Percentiles rank a stretch among this genome's conserved stretches.
Conservation (phyloP, 768 basidiomycete genomes). For the Suillus variegatus region DNA sequence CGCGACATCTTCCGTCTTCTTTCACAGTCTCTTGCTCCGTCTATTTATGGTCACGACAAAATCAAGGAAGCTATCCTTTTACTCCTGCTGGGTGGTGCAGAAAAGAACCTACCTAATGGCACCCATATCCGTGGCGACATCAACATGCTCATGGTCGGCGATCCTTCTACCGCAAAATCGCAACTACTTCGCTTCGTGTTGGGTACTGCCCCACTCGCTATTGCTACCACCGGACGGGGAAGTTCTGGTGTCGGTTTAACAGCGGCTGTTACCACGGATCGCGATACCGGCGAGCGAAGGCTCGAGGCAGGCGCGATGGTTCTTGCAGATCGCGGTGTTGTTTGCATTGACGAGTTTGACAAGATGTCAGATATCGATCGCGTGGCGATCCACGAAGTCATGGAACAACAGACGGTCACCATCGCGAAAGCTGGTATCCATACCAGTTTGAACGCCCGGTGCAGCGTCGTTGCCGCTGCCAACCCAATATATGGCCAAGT, state of each 20-base stretch:
- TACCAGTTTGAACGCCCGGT: slow-evolving; percentile 95
- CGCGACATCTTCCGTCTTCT: slow-evolving; percentile 85
- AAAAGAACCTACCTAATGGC: slow-evolving; percentile 96
- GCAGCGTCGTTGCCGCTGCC: slow-evolving; percentile 96
- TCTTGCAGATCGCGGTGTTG: slow-evolving; percentile 96
- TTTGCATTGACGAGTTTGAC: slow-evolving; percentile 99
- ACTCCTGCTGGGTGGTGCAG: slow-evolving; percentile 91
- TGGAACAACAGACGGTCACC: slow-evolving; percentile 99
- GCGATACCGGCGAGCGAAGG: slow-evolving; percentile 95
- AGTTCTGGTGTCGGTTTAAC: slow-evolving; percentile 99
- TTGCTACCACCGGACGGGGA: slow-evolving; percentile 97
- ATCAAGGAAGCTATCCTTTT: slow-evolving; percentile 95
- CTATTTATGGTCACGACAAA: slow-evolving; percentile 94
- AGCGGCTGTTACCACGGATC: slow-evolving; percentile 97
- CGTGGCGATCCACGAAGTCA: slow-evolving; percentile 99
- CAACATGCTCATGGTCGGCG: slow-evolving; percentile 99
- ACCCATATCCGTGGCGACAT: slow-evolving; percentile 99
- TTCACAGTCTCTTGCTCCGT: slow-evolving; percentile 94
- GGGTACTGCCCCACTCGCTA: slow-evolving; percentile 93
- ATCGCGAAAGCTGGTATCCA: slow-evolving; percentile 99
- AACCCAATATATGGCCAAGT: slow-evolving; percentile 99
- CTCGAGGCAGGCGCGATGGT: slow-evolving; percentile 99
- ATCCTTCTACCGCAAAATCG: slow-evolving; percentile 98
- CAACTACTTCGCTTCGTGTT: slow-evolving; percentile 96
- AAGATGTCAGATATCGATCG: slow-evolving; percentile 99